These are phyloP conservation scores for Kwoniella botswanensis DNA, from an alignment of 768 basidiomycete species.

Conservation along the genomic window DNA sequence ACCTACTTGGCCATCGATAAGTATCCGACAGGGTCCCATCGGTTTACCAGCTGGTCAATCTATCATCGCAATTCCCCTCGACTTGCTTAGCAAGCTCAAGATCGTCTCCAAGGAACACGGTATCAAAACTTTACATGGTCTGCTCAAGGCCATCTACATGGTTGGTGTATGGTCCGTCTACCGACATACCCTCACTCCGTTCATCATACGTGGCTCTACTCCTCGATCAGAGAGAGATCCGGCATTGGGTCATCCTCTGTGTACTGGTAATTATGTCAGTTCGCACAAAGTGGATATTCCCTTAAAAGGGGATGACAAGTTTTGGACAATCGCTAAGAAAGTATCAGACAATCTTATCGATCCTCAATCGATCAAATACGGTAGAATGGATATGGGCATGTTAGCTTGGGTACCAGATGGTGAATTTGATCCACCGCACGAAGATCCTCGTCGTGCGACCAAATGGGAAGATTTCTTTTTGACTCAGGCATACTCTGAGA, in stretches of 20 bases:
- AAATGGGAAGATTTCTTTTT: constrained; percentile 37
- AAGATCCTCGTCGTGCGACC: constrained; percentile 20
- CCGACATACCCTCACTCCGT: background rate
- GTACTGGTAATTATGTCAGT: constrained; percentile 27
- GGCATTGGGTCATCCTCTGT: constrained; percentile 20
- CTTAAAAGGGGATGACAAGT: constrained; percentile 1
- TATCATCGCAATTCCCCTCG: constrained; percentile 8
- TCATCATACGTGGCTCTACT: constrained; percentile 3
- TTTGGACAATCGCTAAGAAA: constrained; percentile 22
- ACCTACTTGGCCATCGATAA: constrained; percentile 20
- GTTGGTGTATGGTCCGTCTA: constrained; percentile 27
- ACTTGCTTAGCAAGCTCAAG: constrained; percentile 17
- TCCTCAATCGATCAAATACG: constrained; percentile 2
- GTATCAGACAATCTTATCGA: constrained; percentile 11
- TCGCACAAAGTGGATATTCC: constrained; percentile 3
- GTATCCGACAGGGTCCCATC: background rate
- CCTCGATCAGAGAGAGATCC: constrained; percentile 27
- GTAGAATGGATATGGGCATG: constrained; percentile 27
- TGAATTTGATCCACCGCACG: background rate
- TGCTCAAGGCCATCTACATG: constrained; percentile 19
- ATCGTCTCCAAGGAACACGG: constrained; percentile 8
- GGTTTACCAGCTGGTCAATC: background rate
- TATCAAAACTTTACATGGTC: constrained; percentile 30
- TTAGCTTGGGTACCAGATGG: constrained; percentile 34
- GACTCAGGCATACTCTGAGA: background rate